Percentiles rank a stretch among this genome's conserved stretches.
Conservation (phyloP, 306 rosid genomes). For the Delonix regia region DNA sequence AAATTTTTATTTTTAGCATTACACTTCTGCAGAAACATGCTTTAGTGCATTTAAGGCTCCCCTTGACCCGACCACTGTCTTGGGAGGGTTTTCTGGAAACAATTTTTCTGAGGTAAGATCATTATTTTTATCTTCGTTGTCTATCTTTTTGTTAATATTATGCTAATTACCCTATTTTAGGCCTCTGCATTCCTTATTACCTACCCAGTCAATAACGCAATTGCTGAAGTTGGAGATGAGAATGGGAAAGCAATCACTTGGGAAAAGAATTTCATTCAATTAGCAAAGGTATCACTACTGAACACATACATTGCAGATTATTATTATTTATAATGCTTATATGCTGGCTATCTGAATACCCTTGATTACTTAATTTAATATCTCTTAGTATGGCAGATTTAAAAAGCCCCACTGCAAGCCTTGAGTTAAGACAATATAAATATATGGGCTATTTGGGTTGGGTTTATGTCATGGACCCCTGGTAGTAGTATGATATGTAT, state of each 20-base stretch:
- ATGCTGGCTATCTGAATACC: slow-evolving; percentile 30
- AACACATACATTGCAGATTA: slow-evolving; percentile 25
- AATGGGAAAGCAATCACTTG: slow-evolving; percentile 83
- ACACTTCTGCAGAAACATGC: slow-evolving; percentile 85
- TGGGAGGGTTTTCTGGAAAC: slow-evolving; percentile 93
- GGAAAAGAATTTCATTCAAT: slow-evolving; percentile 85
- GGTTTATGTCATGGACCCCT: not conserved
- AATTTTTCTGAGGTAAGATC: slow-evolving; percentile 81
- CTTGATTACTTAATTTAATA: slow-evolving; percentile 19
- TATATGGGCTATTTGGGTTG: not conserved
- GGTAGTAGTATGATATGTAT: not conserved
- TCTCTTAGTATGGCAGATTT: not conserved
- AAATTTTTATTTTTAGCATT: slow-evolving; percentile 66
- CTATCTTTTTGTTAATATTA: slow-evolving; percentile 33
- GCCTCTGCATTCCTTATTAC: slow-evolving; percentile 92
- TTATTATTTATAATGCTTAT: slow-evolving; percentile 30
- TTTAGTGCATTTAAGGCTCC: slow-evolving; percentile 97
- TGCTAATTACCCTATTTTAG: slow-evolving; percentile 54
- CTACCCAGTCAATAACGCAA: slow-evolving; percentile 88
- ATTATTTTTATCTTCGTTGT: slow-evolving; percentile 28
- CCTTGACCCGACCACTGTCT: slow-evolving; percentile 88
- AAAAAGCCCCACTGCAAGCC: not conserved
- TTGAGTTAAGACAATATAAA: not conserved
- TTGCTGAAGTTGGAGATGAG: slow-evolving; percentile 72
- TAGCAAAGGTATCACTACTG: slow-evolving; percentile 74